Evolutionary conservation across 2,329 filamentous ascomycete genomes (phyloP), one percentile per base, ranked within the genome.

Genomic region (Aschersonia sp.): DNA sequence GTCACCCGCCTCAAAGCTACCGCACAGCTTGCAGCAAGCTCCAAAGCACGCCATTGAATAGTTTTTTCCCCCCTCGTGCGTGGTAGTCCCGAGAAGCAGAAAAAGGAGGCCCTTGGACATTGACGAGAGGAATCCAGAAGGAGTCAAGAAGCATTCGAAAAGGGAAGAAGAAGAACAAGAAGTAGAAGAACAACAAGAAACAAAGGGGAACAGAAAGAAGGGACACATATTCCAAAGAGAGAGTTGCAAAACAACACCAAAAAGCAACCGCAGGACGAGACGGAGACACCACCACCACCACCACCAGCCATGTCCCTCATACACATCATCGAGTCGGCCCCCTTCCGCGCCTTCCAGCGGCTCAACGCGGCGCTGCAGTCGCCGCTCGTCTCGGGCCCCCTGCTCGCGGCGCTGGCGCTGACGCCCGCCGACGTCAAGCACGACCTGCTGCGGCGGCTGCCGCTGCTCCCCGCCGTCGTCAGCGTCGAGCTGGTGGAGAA

Each of bases 351-450:
- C 7, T 39, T 54, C 31, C 47, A 47, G 31, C 37, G 44, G 29
- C 37, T 47, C 29, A 12, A 35, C 44, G 45, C 30, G 9, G 39
- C 41, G 8, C 35, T 55, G n/a, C 45, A 50, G 31, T 52, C 50
- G 4, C 54, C 54, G 1, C 35, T 49, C 33, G 30, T 55, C 30
- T 53, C 54, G 1, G 54, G 54, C 30, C 47, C 51, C 6, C 50
- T 54, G 1, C 49, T 55, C 6, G 40, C 53, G 8, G 49, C 51
- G 8, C 46, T 55, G 4, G 12, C 44, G 11, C 46, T 40, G 9
- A 46, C 52, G 0, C 52, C 54, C 1, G 46, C 53, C 10, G 6
- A 40, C 30, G 10, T 50, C 30, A 49, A 42, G 33, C 22, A 22
- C 22, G 46, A 33, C 6, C 42, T 44, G 10, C 30, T 51, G 10